Evolutionary conservation across 768 basidiomycete genomes (phyloP), one percentile per base, ranked within the genome.

Genomic region (Suillus subaureus): DNA sequence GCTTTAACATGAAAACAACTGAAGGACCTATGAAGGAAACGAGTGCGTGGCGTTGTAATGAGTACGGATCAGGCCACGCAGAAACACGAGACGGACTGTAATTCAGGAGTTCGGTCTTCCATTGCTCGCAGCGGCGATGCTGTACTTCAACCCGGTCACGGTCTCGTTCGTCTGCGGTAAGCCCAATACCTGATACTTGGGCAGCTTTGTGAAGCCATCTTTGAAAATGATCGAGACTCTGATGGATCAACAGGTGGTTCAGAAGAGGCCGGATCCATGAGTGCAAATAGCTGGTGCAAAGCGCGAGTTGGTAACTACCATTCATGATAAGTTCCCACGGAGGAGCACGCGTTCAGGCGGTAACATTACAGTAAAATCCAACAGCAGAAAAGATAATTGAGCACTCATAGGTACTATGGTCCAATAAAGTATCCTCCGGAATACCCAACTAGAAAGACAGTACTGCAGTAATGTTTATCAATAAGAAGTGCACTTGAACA

Each of bases 1-100:
- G 96, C 72, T 94, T 90, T 43, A 96, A 82, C 90, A 99, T 94
- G 79, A 98, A 97, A 11, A 89, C 85, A 2, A 98, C 86, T 4
- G 88, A 80, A 13, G 96, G 95, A 73, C 94, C 96, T 97, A n/a
- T 55, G 63, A 45, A 62, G 61, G 8, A 47, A 49, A 40, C 12
- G 39, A 66, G 37, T 42, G 12, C 11, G 12, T 21, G 33, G 57
- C 8, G n/a, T 40, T 62, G 5, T 63, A 43, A 49, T 66, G 35
- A 66, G 61, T 61, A 62, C 67, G 65, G 62, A 62, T 52, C 28
- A 39, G 21, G 13, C 61, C 64, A 66, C 26, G 69, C 62, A 64
- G 64, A 62, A 47, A 45, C 18, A 67, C 63, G 42, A 63, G 39
- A 83, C 90, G 68, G 67, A 93, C 92, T 93, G 73, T 83, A 85